Evolutionary conservation across 306 rosid genomes (phyloP).

Genomic region (Citrullus amarus): DNA sequence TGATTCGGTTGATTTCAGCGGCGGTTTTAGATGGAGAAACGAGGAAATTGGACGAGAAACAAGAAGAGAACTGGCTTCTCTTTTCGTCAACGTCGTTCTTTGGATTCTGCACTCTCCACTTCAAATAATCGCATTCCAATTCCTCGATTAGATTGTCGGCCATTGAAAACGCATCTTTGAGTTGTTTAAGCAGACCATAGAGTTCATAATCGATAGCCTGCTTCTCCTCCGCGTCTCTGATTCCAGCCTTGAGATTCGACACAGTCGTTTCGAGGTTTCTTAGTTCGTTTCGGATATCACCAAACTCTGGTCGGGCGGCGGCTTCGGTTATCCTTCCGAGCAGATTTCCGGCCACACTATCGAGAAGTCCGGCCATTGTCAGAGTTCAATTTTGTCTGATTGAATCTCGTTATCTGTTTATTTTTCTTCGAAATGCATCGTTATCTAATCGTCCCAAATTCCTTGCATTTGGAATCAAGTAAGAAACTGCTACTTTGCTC

Average conservation of each 20-base stretch:
- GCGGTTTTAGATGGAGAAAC: background rate
- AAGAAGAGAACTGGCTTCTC: conserved; percentile 14
- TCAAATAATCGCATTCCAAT: conserved; percentile 9
- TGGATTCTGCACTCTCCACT: background rate
- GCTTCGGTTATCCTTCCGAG: background rate
- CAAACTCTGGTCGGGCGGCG: background rate
- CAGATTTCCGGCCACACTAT: background rate
- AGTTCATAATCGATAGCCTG: background rate
- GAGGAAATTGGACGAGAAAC: conserved; percentile 5
- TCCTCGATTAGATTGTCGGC: conserved; percentile 20
- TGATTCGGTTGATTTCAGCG: background rate
- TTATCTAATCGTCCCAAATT: background rate
- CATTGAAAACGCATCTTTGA: conserved; percentile 3
- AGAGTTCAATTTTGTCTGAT: background rate
- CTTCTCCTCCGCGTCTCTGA: conserved; percentile 24
- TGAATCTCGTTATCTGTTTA: background rate
- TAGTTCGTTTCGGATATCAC: conserved; percentile 3
- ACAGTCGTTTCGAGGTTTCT: background rate
- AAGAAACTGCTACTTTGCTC: background rate
- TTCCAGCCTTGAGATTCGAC: conserved; percentile 8
- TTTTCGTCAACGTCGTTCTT: background rate
- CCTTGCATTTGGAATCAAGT: background rate
- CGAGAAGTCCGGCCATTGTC: background rate
- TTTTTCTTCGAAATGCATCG: background rate
- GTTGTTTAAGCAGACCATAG: conserved; percentile 4